Conservation (phyloP, 2,329 filamentous ascomycete genomes). For the Colletotrichum somersetense region DNA sequence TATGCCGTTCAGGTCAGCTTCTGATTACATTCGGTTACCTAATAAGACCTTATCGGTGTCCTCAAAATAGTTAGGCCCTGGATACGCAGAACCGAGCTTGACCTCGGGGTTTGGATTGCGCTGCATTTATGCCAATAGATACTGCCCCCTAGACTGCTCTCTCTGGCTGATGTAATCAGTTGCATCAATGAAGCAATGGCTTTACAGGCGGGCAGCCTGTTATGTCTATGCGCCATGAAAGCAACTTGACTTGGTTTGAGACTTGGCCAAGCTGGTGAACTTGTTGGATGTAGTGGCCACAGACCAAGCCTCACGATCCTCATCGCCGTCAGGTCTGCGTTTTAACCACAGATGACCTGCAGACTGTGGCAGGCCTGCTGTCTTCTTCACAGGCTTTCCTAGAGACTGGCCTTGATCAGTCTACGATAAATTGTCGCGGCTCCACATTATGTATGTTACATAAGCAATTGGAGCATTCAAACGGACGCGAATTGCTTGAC, state of each 20-base stretch:
- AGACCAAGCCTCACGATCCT: background rate
- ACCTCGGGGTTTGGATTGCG: background rate
- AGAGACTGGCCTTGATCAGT: background rate
- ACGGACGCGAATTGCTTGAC: background rate
- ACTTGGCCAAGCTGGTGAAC: background rate
- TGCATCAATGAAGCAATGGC: background rate
- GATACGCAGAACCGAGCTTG: background rate
- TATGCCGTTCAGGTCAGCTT: conserved; percentile 16
- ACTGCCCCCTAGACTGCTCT: background rate
- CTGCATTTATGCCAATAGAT: background rate
- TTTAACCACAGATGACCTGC: background rate
- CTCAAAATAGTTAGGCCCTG: background rate
- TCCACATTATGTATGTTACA: background rate
- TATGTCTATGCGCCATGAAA: background rate
- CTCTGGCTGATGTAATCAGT: background rate
- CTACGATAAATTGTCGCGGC: background rate
- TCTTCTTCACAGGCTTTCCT: background rate
- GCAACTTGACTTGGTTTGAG: background rate
- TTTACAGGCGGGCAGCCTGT: background rate
- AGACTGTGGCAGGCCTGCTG: background rate
- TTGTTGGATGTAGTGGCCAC: background rate
- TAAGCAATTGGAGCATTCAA: background rate
- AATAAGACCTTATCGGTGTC: background rate
- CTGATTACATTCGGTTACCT: background rate
- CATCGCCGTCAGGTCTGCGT: background rate